Evolutionary conservation across 192 early-diverging fungal genomes (phyloP), one percentile per base, ranked within the genome.

Genomic region (Cladochytrium replicatum): DNA sequence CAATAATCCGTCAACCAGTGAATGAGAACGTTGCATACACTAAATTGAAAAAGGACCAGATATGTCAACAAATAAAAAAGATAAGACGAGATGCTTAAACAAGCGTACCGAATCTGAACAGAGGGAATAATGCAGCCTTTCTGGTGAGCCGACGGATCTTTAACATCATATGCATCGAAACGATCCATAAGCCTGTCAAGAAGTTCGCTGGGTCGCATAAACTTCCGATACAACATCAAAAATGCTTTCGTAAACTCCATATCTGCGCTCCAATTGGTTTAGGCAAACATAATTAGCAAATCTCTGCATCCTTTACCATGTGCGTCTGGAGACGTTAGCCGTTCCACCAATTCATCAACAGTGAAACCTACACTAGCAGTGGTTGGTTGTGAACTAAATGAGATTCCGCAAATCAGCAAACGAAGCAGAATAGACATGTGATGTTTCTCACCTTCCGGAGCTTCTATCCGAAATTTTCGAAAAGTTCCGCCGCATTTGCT

Each of bases 11-110:
- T 27, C 34, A 31, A 43, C 68, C 68, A 71, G 39, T 51, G 43
- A 32, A 64, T 52, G 17, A 71, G 30, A 23, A 71, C 54, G 46
- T 64, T 65, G 55, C 69, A 71, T 6, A 70, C 55, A n/a, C 69
- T 71, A 39, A n/a, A n/a, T n/a, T n/a, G n/a, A n/a, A n/a, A n/a
- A 17, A 32, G 41, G 17, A 27, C n/a, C n/a, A n/a, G n/a, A n/a
- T n/a, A n/a, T n/a, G n/a, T 25, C 28, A 40, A n/a, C 9, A 32
- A 29, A 3, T 31, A 28, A 31, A n/a, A 17, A 23, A 28, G 32
- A n/a, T n/a, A n/a, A n/a, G n/a, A n/a, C n/a, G n/a, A n/a, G n/a
- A n/a, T n/a, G n/a, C n/a, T n/a, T n/a, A n/a, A 17, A 24, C 19
- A 5, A 5, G 34, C 41, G 17, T 32, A 71, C 68, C 68, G 27